Evolutionary conservation across 192 early-diverging fungal genomes (phyloP), one percentile per base, ranked within the genome.

Genomic region (Coemansia pectinata): DNA sequence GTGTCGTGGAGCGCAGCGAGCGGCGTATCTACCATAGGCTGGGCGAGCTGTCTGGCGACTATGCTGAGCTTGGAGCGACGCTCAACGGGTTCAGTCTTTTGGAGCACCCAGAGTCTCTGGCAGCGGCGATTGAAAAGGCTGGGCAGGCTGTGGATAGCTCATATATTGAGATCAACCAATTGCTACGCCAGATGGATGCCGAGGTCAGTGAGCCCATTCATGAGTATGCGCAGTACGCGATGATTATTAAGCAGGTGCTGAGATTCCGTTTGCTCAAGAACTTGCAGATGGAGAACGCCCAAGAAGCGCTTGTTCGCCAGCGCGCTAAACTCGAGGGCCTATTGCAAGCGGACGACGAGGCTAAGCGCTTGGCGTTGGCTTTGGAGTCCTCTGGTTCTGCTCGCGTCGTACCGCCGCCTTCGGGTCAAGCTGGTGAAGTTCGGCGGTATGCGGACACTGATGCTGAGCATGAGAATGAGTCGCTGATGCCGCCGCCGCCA

Each of bases 21-120:
- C 88, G 90, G 48, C 86, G 88, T 57, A 88, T 96, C 53, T 86
- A 88, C 23, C 88, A 90, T 66, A 85, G 87, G 64, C 84, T 91
- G 38, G 86, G 85, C 59, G 95, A 97, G 71, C 84, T 92, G 31
- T 88, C 93, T 0, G 76, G 78, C 36, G 90, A 92, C 64, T 93
- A 94, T 70, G 85, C 93, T 21, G 95, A 97, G 67, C 85, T 99
- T 17, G 96, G 96, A 1, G 95, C 93, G 4, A 85, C 89, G 2
- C 95, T 96, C 77, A 99, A 99, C 70, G 95, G 91, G 23, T 98
- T 98, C 80, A 98, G 96, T 53, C 85, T 99, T 39, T 89, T 90
- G 67, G 96, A 98, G 38, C 85, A 81, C 1, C 83, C 80, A 2
- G 79, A 82, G 47, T 31, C 41, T 23, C 83, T 99, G n/a, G 88